Percentiles rank a stretch among this genome's conserved stretches.
These are phyloP conservation scores for Pleomassaria siparia DNA, from an alignment of 2,329 filamentous ascomycete genomes.

Conservation along the genomic window DNA sequence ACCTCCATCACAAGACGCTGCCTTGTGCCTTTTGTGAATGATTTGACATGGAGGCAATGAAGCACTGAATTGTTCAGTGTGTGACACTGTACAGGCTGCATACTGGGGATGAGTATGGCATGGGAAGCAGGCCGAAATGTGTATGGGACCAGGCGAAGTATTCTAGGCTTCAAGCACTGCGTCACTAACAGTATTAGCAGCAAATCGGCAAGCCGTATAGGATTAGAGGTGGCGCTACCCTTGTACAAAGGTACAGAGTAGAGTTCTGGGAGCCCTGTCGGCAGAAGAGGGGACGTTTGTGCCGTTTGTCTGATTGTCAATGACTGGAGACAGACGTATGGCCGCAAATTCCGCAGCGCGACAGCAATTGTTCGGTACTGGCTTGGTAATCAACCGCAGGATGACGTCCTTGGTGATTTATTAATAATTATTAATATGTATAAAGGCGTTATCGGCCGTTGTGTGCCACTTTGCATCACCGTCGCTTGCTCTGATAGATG, in stretches of 20 bases:
- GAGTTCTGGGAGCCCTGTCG: too few relatives aligned
- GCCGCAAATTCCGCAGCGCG: conserved; percentile 31
- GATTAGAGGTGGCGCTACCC: too few relatives aligned
- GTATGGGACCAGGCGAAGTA: background rate
- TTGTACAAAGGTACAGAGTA: too few relatives aligned
- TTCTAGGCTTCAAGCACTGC: too few relatives aligned
- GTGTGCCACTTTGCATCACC: background rate
- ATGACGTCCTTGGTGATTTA: conserved; percentile 5
- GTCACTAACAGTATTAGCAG: too few relatives aligned
- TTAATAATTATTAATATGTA: too few relatives aligned
- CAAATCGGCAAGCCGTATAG: too few relatives aligned
- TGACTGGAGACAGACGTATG: conserved; percentile 22
- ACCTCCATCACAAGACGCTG: background rate
- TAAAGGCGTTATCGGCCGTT: conserved; percentile 3
- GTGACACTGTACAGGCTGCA: background rate
- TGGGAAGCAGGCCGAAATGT: background rate
- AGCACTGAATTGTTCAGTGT: too few relatives aligned
- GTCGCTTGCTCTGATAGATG: too few relatives aligned
- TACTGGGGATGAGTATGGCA: background rate
- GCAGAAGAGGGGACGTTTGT: background rate
- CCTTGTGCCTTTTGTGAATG: background rate
- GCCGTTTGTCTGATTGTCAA: background rate
- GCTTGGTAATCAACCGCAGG: conserved; percentile 23
- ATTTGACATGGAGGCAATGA: background rate
- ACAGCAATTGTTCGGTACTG: conserved; percentile 18